Evolutionary conservation across 148 eudicot genomes (phyloP), one percentile per base, ranked within the genome.

Genomic region (Silene latifolia): DNA sequence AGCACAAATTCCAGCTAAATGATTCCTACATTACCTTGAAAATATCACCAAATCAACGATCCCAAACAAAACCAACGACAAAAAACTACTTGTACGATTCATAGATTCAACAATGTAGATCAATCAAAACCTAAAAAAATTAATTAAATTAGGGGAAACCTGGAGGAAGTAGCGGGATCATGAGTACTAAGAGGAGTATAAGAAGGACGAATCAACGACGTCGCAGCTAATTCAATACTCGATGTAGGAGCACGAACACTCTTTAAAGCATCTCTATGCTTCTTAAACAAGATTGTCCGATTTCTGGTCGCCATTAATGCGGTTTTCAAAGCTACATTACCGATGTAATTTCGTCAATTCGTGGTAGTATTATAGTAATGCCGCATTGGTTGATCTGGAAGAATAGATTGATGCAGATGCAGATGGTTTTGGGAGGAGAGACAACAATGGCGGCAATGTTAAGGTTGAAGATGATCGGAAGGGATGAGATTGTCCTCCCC

Each of bases 221-320:
- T 46, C 8, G 88, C 82, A 7, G 87, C 77, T 83, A 88, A 76
- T 77, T 92, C 95, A 69, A 92, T 85, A 39, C 89, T 87, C 0
- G 69, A 24, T 64, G 85, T 68, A 72, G 93, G 88, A 71, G 69
- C 73, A 29, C 94, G 80, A 13, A 87, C 97, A 80, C 88, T 88
- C 83, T 91, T 91, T 66, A 93, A 83, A 11, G 97, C 92, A 72
- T 93, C 94, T 60, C 97, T 86, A 67, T 91, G 88, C 80, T 85
- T 91, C 74, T 81, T 85, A 58, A 73, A 93, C 89, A 91, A 47
- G 9, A 88, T 48, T 60, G 98, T 88, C 72, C 93, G 74, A 71
- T 91, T 93, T 76, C 98, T 86, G 63, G 87, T 82, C 82, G 98
- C 89, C 98, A 93, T 93, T 80, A n/a, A 7, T 8, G 20, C 5